These are phyloP conservation scores for Debaryomycetaceae sp. DNA, from an alignment of 1,139 yeast species.

Conservation along the genomic window DNA sequence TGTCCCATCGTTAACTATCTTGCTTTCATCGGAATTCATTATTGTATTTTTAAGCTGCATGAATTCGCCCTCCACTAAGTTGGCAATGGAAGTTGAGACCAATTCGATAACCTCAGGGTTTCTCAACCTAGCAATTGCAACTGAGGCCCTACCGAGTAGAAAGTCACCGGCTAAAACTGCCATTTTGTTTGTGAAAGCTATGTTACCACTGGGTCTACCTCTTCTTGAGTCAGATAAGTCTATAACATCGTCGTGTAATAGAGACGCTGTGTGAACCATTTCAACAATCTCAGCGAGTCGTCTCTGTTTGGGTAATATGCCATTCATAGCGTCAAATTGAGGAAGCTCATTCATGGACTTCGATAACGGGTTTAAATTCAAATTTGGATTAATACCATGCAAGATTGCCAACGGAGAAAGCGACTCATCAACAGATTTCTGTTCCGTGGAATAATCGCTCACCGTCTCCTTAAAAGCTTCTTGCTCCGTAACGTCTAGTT, in stretches of 20 bases:
- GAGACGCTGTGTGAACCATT: slow-evolving; percentile 97
- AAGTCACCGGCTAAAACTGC: slow-evolving; percentile 97
- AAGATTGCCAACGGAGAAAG: slow-evolving; percentile 79
- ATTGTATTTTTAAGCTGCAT: slow-evolving; percentile 97
- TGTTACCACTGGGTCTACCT: slow-evolving; percentile 87
- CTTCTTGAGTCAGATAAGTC: slow-evolving; percentile 90
- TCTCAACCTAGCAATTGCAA: slow-evolving; percentile 85
- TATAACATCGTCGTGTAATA: slow-evolving; percentile 95
- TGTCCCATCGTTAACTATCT: slow-evolving; percentile 48
- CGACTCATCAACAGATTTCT: slow-evolving; percentile 52
- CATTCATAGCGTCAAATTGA: slow-evolving; percentile 54
- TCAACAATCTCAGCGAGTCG: slow-evolving; percentile 96
- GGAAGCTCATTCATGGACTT: slow-evolving; percentile 77
- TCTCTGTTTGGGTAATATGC: slow-evolving; percentile 89
- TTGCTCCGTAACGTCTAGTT: slow-evolving; percentile 62
- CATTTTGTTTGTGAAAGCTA: slow-evolving; percentile 95
- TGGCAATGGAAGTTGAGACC: slow-evolving; percentile 92
- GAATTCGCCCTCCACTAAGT: slow-evolving; percentile 95
- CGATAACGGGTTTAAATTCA: slow-evolving; percentile 77
- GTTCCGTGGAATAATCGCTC: slow-evolving; percentile 44
- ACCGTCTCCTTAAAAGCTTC: slow-evolving; percentile 56
- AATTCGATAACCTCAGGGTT: slow-evolving; percentile 97
- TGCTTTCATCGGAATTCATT: slow-evolving; percentile 39
- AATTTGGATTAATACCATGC: slow-evolving; percentile 83
- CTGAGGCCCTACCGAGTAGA: slow-evolving; percentile 91